Percentiles rank a stretch among this genome's conserved stretches.
phyloP scores from a whole-genome alignment of 164 flowering plant species.

The Vitis riparia region DNA sequence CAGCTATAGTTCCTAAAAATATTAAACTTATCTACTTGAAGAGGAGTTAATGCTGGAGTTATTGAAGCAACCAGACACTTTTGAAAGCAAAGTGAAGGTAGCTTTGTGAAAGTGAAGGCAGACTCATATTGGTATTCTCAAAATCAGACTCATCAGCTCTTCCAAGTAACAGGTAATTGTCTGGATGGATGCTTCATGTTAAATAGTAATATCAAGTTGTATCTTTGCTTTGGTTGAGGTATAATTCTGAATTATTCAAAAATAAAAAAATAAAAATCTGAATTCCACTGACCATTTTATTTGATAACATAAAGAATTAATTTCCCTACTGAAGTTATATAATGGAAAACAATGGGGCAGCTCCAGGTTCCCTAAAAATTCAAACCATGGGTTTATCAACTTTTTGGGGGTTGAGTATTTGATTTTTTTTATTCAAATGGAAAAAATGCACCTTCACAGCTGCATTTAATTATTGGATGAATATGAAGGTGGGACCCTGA shows the following conservation, averaged over 20 bases:
- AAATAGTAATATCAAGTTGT: background rate
- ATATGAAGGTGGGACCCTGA: too few species aligned
- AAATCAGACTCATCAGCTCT: conserved; percentile 30
- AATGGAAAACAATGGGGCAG: too few species aligned
- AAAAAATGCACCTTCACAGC: too few species aligned
- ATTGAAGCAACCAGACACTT: conserved; percentile 39
- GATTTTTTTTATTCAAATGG: too few species aligned
- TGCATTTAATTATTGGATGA: too few species aligned
- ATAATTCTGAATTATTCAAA: background rate
- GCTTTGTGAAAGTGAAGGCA: conserved; percentile 65
- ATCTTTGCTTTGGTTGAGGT: background rate
- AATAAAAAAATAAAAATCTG: background rate
- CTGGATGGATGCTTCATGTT: background rate
- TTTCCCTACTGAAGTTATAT: too few species aligned
- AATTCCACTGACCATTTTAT: too few species aligned
- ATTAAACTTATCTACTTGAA: conserved; percentile 64
- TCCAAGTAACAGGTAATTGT: conserved; percentile 60
- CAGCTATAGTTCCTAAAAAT: conserved; percentile 52
- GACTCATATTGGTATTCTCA: conserved; percentile 41
- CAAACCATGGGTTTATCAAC: too few species aligned
- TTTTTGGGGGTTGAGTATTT: too few species aligned
- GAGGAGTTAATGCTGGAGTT: conserved; percentile 57
- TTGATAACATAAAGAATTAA: too few species aligned
- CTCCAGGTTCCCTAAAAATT: too few species aligned
- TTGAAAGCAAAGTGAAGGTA: conserved; percentile 54